phyloP scores from a whole-genome alignment of 2,329 filamentous ascomycete species.

The Lizonia empirigonia region DNA sequence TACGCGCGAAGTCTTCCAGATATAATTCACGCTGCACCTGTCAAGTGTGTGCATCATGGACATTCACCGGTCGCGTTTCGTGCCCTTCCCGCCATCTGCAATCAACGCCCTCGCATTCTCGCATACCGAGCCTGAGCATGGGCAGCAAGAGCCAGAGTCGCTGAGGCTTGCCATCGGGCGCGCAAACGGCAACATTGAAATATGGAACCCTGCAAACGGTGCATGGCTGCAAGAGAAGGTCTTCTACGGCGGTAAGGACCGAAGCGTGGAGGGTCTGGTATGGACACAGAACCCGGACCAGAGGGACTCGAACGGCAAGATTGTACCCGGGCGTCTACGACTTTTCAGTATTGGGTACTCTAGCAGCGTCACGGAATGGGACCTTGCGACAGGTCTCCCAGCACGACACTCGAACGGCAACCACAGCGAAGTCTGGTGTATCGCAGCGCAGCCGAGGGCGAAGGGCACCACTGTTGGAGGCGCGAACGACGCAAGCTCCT shows the following conservation, averaged over 20 bases:
- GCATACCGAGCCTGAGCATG: constrained; percentile 58
- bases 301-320: constrained; percentile 63
- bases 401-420: constrained; percentile 86
- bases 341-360: constrained; percentile 97
- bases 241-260: constrained; percentile 79
- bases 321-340: constrained; percentile 72
- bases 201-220: constrained; percentile 88
- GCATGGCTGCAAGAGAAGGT: constrained; percentile 89
- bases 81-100: constrained; percentile 86
- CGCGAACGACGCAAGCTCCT: constrained; percentile 30
- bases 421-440: constrained; percentile 96
- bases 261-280: constrained; percentile 86
- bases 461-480: constrained; percentile 35
- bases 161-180: constrained; percentile 86
- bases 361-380: constrained; percentile 92
- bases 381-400: constrained; percentile 78
- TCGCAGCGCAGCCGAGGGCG: constrained; percentile 79
- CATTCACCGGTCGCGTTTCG: constrained; percentile 95
- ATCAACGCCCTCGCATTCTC: constrained; percentile 97
- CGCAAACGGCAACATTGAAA: constrained; percentile 94
- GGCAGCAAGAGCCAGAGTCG: constrained; percentile 57
- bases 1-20: constrained; percentile 16
- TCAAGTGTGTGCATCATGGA: constrained; percentile 68
- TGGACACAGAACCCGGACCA: constrained; percentile 90
- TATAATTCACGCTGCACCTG: background rate